phyloP scores from a whole-genome alignment of 2,329 filamentous ascomycete genomes.

The Alternaria conjuncta region DNA sequence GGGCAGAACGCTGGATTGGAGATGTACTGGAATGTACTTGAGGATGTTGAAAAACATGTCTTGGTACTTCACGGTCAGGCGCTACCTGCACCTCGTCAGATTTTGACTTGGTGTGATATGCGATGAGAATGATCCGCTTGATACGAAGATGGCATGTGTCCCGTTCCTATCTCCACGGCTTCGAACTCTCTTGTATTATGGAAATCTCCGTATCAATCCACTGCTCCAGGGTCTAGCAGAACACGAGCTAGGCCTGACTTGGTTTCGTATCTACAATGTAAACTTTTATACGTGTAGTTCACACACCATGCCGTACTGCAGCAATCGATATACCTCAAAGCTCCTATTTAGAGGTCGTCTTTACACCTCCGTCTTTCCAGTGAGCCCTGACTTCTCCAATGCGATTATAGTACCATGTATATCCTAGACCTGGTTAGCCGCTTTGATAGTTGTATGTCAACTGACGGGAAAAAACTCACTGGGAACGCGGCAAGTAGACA shows the following conservation, averaged over 20 bases:
- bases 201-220: neutral
- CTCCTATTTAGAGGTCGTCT: neutral
- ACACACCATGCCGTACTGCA: neutral
- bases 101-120: neutral
- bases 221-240: neutral
- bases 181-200: neutral
- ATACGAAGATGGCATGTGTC: neutral
- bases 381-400: neutral
- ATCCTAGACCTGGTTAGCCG: neutral
- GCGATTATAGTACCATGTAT: neutral
- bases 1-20: neutral
- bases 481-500: constrained; percentile 5
- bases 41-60: neutral
- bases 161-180: neutral
- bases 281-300: neutral
- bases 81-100: neutral
- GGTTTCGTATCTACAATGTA: neutral
- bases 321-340: neutral
- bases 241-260: neutral
- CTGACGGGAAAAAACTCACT: neutral
- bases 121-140: neutral
- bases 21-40: neutral
- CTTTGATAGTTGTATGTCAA: neutral
- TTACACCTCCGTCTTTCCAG: neutral
- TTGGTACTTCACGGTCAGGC: neutral